Percentiles rank a stretch among this genome's conserved stretches.
phyloP scores from a whole-genome alignment of 441 rosid genomes.

The Biscutella laevigata region DNA sequence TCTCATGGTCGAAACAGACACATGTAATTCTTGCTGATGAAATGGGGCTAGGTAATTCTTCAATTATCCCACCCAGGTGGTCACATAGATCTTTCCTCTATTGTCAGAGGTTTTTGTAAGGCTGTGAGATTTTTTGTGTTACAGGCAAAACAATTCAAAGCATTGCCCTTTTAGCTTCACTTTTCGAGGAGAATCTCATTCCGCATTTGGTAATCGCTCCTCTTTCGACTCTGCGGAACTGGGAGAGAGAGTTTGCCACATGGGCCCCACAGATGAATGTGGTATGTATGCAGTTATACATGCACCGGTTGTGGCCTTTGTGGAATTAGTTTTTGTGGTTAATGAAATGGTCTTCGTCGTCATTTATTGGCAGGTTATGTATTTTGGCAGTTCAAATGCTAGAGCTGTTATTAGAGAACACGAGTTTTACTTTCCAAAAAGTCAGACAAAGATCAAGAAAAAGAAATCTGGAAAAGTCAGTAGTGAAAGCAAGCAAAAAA shows the following conservation, averaged over 20 bases:
- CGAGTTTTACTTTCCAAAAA: constrained; percentile 79
- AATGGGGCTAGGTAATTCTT: constrained; percentile 88
- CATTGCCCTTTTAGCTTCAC: constrained; percentile 95
- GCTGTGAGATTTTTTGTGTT: constrained; percentile 18
- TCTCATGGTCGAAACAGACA: constrained; percentile 93
- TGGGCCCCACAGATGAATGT: constrained; percentile 99
- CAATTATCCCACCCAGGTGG: background rate
- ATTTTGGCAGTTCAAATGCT: constrained; percentile 80
- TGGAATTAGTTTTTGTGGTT: constrained; percentile 3
- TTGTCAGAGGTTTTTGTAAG: background rate
- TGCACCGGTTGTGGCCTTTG: constrained; percentile 7
- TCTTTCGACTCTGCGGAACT: constrained; percentile 91
- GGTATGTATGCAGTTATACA: constrained; percentile 43
- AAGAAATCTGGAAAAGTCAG: constrained; percentile 76
- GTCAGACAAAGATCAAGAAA: constrained; percentile 66
- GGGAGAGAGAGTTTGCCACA: constrained; percentile 96
- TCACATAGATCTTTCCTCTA: background rate
- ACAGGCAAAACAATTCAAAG: constrained; percentile 98
- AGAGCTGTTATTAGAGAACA: constrained; percentile 87
- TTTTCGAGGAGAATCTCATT: constrained; percentile 47
- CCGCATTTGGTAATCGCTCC: constrained; percentile 98
- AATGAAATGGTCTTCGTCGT: constrained; percentile 5
- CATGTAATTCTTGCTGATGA: constrained; percentile 99
- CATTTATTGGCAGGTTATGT: constrained; percentile 65
- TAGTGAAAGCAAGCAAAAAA: constrained; percentile 79